Evolutionary conservation across 2,329 filamentous ascomycete species (phyloP).

Genomic region (Reticulascus tulasneorum): DNA sequence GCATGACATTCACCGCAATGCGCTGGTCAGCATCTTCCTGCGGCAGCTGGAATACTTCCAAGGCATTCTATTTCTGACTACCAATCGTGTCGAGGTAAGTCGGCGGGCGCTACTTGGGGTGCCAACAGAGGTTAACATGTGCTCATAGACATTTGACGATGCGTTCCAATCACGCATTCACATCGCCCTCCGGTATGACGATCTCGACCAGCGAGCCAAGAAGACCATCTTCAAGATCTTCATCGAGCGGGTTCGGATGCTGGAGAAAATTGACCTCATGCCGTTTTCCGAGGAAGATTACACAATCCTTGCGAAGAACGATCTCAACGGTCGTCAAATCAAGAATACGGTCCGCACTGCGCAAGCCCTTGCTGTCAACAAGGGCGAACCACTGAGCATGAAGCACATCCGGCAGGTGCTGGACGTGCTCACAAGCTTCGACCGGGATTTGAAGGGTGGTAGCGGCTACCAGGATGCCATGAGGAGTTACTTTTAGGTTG

Average conservation of each 20-base stretch:
- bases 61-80: slow-evolving; percentile 85
- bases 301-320: slow-evolving; percentile 61
- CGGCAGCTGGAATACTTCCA: slow-evolving; percentile 88
- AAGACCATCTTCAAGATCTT: slow-evolving; percentile 82
- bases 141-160: slow-evolving; percentile 68
- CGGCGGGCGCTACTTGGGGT: too few species aligned
- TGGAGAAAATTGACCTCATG: slow-evolving; percentile 54
- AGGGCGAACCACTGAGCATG: slow-evolving; percentile 69
- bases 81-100: slow-evolving; percentile 66
- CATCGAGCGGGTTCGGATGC: slow-evolving; percentile 64
- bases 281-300: slow-evolving; percentile 67
- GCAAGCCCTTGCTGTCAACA: slow-evolving; percentile 76
- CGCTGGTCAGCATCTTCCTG: slow-evolving; percentile 82
- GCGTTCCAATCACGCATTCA: slow-evolving; percentile 88
- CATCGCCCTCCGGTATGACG: slow-evolving; percentile 76
- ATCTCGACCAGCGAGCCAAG: slow-evolving; percentile 68
- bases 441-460: slow-evolving; percentile 77
- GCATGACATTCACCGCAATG: slow-evolving; percentile 80
- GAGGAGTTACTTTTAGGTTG: slow-evolving; percentile 69
- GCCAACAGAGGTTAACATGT: too few species aligned
- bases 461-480: slow-evolving; percentile 78
- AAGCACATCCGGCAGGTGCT: slow-evolving; percentile 76
- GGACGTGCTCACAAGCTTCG: slow-evolving; percentile 80
- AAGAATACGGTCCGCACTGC: slow-evolving; percentile 84
- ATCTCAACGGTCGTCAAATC: slow-evolving; percentile 65